These are phyloP conservation scores for Moniliophthora roreri DNA, from an alignment of 1,284 basidiomycete species.

Conservation along the genomic window DNA sequence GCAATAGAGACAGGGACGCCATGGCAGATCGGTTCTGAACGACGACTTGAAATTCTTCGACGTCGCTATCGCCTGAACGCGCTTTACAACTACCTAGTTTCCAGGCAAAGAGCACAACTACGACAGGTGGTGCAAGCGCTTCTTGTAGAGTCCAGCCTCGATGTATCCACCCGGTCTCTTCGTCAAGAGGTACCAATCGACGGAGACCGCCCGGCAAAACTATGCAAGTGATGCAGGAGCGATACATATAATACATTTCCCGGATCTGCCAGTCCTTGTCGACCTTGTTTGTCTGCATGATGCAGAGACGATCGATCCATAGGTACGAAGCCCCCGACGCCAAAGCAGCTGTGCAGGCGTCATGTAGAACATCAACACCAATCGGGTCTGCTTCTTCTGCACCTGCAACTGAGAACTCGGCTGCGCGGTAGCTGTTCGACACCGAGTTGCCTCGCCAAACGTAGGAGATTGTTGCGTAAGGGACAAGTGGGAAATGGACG, in stretches of 20 bases:
- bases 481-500: no score
- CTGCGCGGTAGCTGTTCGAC: background rate
- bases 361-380: conserved; percentile 15
- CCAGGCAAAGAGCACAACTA: conserved; percentile 8
- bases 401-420: conserved; percentile 12
- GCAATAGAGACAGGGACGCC: background rate
- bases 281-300: background rate
- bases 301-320: conserved; percentile 16
- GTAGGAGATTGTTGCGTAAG: no score
- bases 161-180: conserved; percentile 20
- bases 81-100: conserved; percentile 4
- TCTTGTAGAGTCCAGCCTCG: conserved; percentile 20
- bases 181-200: conserved; percentile 16
- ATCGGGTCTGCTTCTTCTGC: conserved; percentile 19
- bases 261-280: conserved; percentile 4
- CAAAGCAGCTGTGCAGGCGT: conserved; percentile 13
- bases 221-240: conserved; percentile 6
- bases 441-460: background rate
- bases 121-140: conserved; percentile 9
- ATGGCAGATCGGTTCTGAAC: conserved; percentile 1
- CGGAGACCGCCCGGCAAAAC: conserved; percentile 16
- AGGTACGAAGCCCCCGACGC: conserved; percentile 2
- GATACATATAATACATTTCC: conserved; percentile 11
- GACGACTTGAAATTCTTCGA: background rate
- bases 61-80: background rate